Evolutionary conservation across 441 rosid species (phyloP).

Genomic region (Aleurites moluccanus): DNA sequence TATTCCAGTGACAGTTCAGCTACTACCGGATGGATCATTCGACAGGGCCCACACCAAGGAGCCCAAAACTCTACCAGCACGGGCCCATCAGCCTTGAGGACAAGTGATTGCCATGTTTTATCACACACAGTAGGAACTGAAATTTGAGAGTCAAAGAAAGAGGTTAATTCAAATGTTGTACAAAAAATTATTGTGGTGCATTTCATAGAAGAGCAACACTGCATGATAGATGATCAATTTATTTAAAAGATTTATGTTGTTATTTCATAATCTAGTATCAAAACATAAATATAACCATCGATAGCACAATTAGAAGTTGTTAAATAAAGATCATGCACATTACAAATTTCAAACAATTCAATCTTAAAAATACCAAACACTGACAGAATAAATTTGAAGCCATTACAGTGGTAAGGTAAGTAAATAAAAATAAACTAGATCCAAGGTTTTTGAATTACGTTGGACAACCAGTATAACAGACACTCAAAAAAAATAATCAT

Average conservation of each 20-base stretch:
- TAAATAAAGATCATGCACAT: background rate
- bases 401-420: too few relatives aligned
- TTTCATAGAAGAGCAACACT: background rate
- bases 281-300: background rate
- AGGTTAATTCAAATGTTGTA: constrained; percentile 15
- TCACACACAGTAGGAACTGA: constrained; percentile 65
- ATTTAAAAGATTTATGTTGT: background rate
- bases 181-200: background rate
- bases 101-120: constrained; percentile 61
- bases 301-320: background rate
- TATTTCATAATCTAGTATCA: background rate
- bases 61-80: constrained; percentile 80
- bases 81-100: constrained; percentile 57
- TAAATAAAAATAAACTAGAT: too few relatives aligned
- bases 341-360: background rate
- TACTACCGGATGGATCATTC: constrained; percentile 59
- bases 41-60: constrained; percentile 86
- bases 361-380: background rate
- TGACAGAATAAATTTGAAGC: background rate
- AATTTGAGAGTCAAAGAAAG: constrained; percentile 9
- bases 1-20: constrained; percentile 58
- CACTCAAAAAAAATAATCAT: too few relatives aligned
- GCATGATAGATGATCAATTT: background rate
- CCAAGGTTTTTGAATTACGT: too few relatives aligned
- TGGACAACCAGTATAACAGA: too few relatives aligned